Evolutionary conservation across 1,139 yeast species (phyloP), one percentile per base, ranked within the genome.

Genomic region (Sugiyamaella sp.): DNA sequence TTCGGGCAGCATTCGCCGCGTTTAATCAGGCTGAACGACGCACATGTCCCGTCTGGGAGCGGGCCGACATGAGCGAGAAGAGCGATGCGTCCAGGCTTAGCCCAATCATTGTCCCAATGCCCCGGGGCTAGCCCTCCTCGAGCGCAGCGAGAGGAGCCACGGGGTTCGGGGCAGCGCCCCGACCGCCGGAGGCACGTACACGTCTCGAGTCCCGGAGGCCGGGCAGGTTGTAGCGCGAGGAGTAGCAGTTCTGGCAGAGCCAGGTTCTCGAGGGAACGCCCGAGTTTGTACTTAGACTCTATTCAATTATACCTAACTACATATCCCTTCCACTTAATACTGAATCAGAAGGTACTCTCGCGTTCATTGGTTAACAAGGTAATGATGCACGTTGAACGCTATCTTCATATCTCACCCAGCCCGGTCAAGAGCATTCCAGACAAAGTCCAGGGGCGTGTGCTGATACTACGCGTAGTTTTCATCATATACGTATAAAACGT

Each of bases 361-460:
- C 68, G 69, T 66, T 63, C 69, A 59, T 60, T 49, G 20, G 52
- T 56, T 65, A 71, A 71, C 74, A 71, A 71, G 74, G 74, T 66
- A 63, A 57, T 58, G 58, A 47, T 59, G 62, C 62, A 67, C 66
- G 71, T 69, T 66, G 71, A 64, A 67, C 73, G 70, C 69, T 63
- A 51, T 66, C 72, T 61, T 68, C 75, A 71, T 56, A 45, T 49
- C 60, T 51, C 63, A 65, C 74, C 73, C 67, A 62, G 69, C 70
- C 72, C 74, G 72, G 74, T 71, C 74, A 71, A 64, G 67, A 70
- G 71, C 61, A 53, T 46, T 53, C 63, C 60, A 57, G 40, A 57
- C 52, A 54, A n/a, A 49, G 57, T 50, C 55, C 57, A 60, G 66
- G 69, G 68, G 61, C 53, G 46, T 52, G 42, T 54, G 59, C 62